Evolutionary conservation across 306 rosid genomes (phyloP).

Genomic region (Rosa persica): DNA sequence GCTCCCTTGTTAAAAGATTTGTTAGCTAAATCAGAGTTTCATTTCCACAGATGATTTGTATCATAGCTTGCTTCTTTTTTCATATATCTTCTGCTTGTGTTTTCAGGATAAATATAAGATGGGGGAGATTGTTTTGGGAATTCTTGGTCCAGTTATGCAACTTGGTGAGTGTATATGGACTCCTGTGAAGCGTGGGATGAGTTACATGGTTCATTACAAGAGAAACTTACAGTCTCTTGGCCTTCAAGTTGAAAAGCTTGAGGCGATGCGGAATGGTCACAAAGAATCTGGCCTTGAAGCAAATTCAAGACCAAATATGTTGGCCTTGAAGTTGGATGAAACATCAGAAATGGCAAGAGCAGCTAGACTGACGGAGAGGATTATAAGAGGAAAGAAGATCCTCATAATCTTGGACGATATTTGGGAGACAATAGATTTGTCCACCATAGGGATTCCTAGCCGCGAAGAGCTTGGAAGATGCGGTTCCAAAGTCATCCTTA

Average conservation of each 20-base stretch:
- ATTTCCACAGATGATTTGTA: no score
- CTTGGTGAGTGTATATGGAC: neutral
- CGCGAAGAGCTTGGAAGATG: neutral
- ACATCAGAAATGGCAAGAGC: neutral
- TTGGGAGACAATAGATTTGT: neutral
- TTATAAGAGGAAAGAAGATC: neutral
- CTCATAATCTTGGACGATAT: neutral
- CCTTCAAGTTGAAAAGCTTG: neutral
- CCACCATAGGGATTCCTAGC: neutral
- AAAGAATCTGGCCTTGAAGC: neutral
- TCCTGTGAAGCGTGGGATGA: neutral
- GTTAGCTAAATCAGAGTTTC: no score
- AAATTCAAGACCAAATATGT: neutral
- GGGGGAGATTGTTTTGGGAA: neutral
- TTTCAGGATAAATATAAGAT: neutral
- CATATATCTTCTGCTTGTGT: neutral
- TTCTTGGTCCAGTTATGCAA: neutral
- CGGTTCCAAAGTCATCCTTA: neutral
- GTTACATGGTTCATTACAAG: neutral
- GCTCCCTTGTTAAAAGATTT: no score
- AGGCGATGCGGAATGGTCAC: neutral
- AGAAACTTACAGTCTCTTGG: neutral
- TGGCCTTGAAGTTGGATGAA: neutral
- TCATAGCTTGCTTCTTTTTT: no score
- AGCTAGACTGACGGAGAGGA: neutral